Evolutionary conservation across 345 rosid genomes (phyloP).

Genomic region (Camelina laxa): DNA sequence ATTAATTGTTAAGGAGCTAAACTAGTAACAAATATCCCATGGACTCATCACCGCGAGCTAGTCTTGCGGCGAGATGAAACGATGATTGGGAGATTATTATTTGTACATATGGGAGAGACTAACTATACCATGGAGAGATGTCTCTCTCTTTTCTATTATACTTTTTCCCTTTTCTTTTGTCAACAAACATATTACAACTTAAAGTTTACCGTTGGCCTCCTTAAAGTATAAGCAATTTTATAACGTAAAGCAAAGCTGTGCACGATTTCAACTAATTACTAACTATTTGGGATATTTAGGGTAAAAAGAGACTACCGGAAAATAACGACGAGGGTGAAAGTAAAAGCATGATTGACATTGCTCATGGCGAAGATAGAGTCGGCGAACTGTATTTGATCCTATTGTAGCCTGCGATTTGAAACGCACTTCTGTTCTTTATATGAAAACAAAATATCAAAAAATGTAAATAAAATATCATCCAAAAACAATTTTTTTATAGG

Average conservation of each 20-base stretch:
- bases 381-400: conserved; percentile 47
- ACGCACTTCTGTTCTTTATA: conserved; percentile 27
- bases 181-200: neutral
- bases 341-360: conserved; percentile 44
- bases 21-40: no score
- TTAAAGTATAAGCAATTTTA: conserved; percentile 8
- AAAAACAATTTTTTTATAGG: neutral
- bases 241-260: conserved; percentile 21
- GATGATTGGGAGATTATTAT: no score
- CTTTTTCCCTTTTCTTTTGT: neutral
- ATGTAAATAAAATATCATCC: neutral
- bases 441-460: neutral
- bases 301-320: conserved; percentile 31
- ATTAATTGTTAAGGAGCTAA: no score
- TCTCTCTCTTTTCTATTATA: no score
- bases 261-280: no score
- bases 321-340: conserved; percentile 45
- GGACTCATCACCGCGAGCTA: no score
- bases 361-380: conserved; percentile 47
- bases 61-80: no score
- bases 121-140: no score
- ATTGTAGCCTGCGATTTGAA: conserved; percentile 32
- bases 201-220: neutral
- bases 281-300: no score
- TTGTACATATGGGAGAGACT: no score